Percentiles rank a stretch among this genome's conserved stretches.
Conservation (phyloP, 768 basidiomycete species). For the Boletus sensibilis region DNA sequence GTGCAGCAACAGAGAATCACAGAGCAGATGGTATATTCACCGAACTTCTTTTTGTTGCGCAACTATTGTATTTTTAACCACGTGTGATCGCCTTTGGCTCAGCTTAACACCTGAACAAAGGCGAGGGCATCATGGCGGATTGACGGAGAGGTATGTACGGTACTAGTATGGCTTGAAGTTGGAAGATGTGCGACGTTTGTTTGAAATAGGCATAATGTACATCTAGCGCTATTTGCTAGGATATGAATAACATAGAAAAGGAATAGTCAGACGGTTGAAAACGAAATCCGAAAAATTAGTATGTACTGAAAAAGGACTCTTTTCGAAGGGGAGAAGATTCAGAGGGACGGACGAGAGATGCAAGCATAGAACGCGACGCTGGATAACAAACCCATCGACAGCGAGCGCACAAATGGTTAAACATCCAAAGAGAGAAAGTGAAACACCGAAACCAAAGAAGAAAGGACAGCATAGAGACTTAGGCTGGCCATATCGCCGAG, state of each 20-base stretch:
- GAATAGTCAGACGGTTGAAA: background rate
- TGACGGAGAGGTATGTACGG: conserved; percentile 7
- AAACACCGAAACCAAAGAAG: background rate
- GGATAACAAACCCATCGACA: background rate
- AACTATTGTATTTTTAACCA: background rate
- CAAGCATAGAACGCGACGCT: background rate
- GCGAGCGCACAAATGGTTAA: background rate
- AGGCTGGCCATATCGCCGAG: conserved; percentile 69
- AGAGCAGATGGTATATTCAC: background rate
- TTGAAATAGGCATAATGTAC: conserved; percentile 22
- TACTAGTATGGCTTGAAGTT: background rate
- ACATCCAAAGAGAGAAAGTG: background rate
- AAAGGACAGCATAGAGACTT: conserved; percentile 31
- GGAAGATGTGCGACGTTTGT: background rate
- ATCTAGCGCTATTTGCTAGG: conserved; percentile 17
- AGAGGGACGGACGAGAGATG: background rate
- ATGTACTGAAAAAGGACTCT: background rate
- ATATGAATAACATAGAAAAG: conserved; percentile 11
- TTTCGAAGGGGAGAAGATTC: background rate
- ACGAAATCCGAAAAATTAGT: background rate
- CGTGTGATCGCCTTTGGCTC: background rate
- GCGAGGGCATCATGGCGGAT: too few relatives aligned
- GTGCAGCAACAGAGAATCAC: background rate
- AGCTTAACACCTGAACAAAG: background rate
- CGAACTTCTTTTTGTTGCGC: background rate